Evolutionary conservation across 768 basidiomycete species (phyloP).

Genomic region (Naganishia onofrii): DNA sequence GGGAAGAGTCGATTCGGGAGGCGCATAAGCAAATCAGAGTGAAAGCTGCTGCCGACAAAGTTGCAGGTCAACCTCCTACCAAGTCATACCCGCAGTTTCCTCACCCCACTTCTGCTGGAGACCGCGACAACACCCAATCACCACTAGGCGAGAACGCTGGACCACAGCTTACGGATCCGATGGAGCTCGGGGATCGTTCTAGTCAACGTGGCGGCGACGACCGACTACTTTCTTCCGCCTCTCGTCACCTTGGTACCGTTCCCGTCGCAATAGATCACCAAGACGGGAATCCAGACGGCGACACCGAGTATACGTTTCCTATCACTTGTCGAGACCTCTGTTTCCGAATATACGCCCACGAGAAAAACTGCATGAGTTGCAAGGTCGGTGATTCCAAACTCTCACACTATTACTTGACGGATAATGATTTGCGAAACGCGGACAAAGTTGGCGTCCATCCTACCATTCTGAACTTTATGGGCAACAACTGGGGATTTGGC

Average conservation of each 20-base stretch:
- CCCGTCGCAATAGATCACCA: neutral
- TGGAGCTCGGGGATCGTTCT: too few species aligned
- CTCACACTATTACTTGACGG: constrained; percentile 29
- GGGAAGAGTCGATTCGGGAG: constrained; percentile 5
- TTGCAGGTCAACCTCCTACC: neutral
- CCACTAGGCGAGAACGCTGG: too few species aligned
- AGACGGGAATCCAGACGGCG: neutral
- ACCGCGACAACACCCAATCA: neutral
- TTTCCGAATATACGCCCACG: constrained; percentile 29
- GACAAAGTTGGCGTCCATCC: constrained; percentile 12
- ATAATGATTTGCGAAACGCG: constrained; percentile 12
- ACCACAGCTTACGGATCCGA: too few species aligned
- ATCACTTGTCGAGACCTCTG: constrained; percentile 16
- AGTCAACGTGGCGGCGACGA: neutral
- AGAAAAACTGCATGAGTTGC: constrained; percentile 24
- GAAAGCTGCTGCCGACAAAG: constrained; percentile 18
- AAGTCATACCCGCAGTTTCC: neutral
- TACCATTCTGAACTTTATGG: constrained; percentile 7
- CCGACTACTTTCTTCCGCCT: neutral
- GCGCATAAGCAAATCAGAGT: constrained; percentile 3
- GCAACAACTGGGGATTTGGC: constrained; percentile 26
- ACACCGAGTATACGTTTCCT: constrained; percentile 9
- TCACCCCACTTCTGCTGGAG: neutral
- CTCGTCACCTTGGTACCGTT: neutral
- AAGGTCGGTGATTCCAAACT: constrained; percentile 29